Evolutionary conservation across 129 eudicot species (phyloP), one percentile per base, ranked within the genome.

Genomic region (Tagetes erecta): DNA sequence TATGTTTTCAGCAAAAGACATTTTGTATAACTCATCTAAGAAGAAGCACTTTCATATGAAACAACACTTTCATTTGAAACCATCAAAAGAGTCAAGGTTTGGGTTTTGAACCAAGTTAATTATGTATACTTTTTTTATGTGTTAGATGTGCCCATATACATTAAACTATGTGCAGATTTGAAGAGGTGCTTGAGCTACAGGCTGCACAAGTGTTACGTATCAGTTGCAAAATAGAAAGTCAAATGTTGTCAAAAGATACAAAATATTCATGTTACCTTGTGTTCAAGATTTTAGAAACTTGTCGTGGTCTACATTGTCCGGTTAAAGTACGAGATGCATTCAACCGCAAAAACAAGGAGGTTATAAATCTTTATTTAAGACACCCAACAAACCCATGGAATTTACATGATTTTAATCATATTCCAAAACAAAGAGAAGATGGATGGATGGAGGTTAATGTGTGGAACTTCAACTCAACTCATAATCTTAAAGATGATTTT

Each of bases 1-100:
- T 27, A 12, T 72, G 44, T 44, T 72, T 58, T 58, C 67, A 8
- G 68, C 57, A 27, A 42, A 41, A 9, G 67, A 51, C 1, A 49
- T 36, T 13, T 5, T 69, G n/a, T 35, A 34, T 0, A 4, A 50
- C 13, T 47, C 39, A 51, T 8, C 75, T 37, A 36, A 50, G 5
- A 8, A 12, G 50, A 53, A 37, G 64, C 64, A 6, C n/a, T 70
- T 20, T 20, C 27, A 20, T 20, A 20, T 20, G 27, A 20, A 20
- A 20, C 27, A 20, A 20, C 27, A 20, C 27, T 20, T 70, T 52
- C 37, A 9, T 47, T 4, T 30, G 2, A 31, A 45, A 67, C 20
- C 41, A 13, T 66, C n/a, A 27, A 7, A 14, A 0, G 11, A 68
- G 33, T 68, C 44, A 0, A 68, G 58, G 72, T 68, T 68, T 67